Evolutionary conservation across 495 filamentous ascomycete species (phyloP), one percentile per base, ranked within the genome.

Genomic region (Lasiosphaeria ovina): DNA sequence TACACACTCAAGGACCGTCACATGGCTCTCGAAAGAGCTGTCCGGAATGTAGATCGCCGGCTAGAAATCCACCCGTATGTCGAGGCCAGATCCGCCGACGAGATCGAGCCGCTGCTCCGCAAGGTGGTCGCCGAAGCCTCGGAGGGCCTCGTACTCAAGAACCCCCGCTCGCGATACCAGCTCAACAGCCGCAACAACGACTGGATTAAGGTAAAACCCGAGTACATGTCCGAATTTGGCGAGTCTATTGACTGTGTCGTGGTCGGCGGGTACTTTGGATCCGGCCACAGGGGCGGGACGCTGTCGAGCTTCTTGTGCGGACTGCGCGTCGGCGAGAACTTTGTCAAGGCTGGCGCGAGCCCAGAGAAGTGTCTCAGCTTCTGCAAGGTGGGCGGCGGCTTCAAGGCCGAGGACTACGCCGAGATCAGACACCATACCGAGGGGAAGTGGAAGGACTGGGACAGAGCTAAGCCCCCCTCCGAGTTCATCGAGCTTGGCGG

Each of bases 181-280:
- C 78, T 97, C 35, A 97, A 96, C 71, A 89, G 92, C 63, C 89
- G 94, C 35, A 94, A 94, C 68, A 91, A 97, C 66, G 89, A 96
- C 77, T 98, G 94, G 94, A 90, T 98, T 79, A 98, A 98, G 72
- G 92, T 98, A 17, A 98, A 98, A 71, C 94, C 94, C 5, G 94
- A 98, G 60, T 98, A 98, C 74, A 97, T 98, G 94, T 87, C 86
- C 32, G 94, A 96, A 63, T 97, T 93, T 69, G 94, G 94, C 58
- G 94, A 98, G 74, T 90, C 87, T 6, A 83, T 98, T 9, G 94
- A 98, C 69, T 87, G 91, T 54, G 76, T 96, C 16, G 81, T 98
- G 6, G 83, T 98, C 48, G 94, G 94, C 45, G 95, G 93, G 34
- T 98, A 97, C 76, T 98, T 89, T 72, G 94, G 94, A 4, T 87